phyloP scores from a whole-genome alignment of 1,284 basidiomycete genomes.

The Austroboletus niveus region DNA sequence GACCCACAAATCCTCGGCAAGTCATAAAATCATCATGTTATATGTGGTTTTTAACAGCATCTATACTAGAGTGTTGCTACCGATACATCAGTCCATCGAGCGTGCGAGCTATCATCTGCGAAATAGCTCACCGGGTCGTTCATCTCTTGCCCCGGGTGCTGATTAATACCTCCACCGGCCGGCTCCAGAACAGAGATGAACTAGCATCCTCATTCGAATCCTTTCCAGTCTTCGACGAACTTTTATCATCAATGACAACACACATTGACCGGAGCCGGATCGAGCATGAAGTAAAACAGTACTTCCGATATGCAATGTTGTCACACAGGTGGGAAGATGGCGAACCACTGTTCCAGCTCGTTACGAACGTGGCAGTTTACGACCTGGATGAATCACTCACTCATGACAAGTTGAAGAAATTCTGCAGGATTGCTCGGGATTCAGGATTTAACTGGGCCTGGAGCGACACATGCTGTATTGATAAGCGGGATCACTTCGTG shows the following conservation, averaged over 20 bases:
- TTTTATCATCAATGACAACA: not conserved
- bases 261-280: not conserved
- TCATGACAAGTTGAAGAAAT: not conserved
- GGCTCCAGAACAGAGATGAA: not conserved
- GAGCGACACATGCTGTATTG: not conserved
- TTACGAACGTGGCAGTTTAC: not conserved
- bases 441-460: not conserved
- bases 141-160: not conserved
- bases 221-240: not conserved
- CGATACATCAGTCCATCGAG: not conserved
- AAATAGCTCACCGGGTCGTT: not conserved
- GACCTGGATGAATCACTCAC: not conserved
- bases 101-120: not conserved
- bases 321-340: not conserved
- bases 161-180: not conserved
- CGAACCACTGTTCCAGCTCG: not conserved
- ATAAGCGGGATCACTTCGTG: not conserved
- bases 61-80: not conserved
- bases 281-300: not conserved
- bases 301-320: not conserved
- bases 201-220: not conserved
- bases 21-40: not conserved
- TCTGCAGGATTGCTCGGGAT: not conserved
- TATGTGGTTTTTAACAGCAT: not conserved
- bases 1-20: not conserved